These are phyloP conservation scores for Cladorrhinum sp. DNA, from an alignment of 2,329 filamentous ascomycete species.

Conservation along the genomic window DNA sequence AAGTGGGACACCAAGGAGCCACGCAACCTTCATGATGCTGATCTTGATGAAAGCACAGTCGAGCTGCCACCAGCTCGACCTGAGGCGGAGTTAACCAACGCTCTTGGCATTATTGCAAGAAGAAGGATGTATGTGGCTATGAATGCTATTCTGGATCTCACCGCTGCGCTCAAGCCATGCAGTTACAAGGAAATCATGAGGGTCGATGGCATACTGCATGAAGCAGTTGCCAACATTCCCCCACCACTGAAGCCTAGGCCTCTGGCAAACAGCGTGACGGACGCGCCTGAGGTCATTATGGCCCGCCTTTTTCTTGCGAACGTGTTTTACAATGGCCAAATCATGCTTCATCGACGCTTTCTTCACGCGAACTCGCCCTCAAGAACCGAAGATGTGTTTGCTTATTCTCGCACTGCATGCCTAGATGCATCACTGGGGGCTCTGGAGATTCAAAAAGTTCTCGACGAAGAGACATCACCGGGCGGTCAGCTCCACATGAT, in stretches of 20 bases:
- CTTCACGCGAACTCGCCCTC: conserved; percentile 16
- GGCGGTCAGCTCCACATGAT: conserved; percentile 25
- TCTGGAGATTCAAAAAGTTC: conserved; percentile 26
- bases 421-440: conserved; percentile 27
- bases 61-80: conserved; percentile 38
- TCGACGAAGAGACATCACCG: conserved; percentile 25
- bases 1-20: conserved; percentile 42
- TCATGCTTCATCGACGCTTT: conserved; percentile 34
- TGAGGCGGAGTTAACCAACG: conserved; percentile 31
- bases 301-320: conserved; percentile 30
- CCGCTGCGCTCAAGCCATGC: conserved; percentile 11
- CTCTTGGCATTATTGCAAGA: conserved; percentile 19
- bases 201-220: conserved; percentile 26
- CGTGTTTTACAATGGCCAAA: conserved; percentile 30
- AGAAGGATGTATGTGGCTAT: conserved; percentile 18
- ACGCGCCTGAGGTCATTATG: conserved; percentile 29
- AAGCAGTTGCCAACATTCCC: conserved; percentile 27
- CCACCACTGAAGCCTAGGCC: conserved; percentile 23
- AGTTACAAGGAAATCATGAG: conserved; percentile 24
- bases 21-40: conserved; percentile 42
- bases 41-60: conserved; percentile 37
- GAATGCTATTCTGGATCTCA: conserved; percentile 14
- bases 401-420: conserved; percentile 28
- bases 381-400: conserved; percentile 19
- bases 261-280: conserved; percentile 23